Base-by-base conservation (phyloP, 148 eudicot species). In the Agrostemma githago region DNA sequence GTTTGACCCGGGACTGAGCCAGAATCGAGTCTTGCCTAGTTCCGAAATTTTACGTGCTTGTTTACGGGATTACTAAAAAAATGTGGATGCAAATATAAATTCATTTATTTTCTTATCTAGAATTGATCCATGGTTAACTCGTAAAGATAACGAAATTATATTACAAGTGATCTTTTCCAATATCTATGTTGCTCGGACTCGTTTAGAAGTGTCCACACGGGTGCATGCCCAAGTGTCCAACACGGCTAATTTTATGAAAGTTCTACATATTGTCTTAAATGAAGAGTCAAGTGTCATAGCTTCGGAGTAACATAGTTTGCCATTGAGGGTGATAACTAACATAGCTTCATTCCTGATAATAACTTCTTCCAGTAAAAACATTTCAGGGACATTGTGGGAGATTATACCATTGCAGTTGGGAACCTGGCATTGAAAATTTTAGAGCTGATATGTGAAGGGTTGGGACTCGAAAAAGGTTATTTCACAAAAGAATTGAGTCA, bases 361-460 rank as follows among this genome's bases (percentile, higher is more conserved):
- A 5, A 58, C 16, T 16, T 5, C 20, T 40, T 57, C 41, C 48
- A 10, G 5, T 14, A 61, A 4, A 51, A 68, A 68, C 5, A 20
- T 11, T 70, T 39, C 78, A 90, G 96, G 77, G 82, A 88, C 2
- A 76, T 83, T 44, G 76, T 85, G 11, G 82, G 74, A 53, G 54
- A 78, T 3, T 90, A 86, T 60, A 41, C 70, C 0, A 62, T 7
- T 4, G 81, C 80, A 77, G 77, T 83, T 34, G 66, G 75, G 15
- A 76, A 79, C 69, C 68, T 88, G 34, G 79, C 86, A 20, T 71
- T 68, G 20, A 85, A 73, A 68, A 87, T 88, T 60, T 26, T 88
- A 79, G 89, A 90, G 68, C 72, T 90, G 57, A 84, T 88, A 51
- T 51, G 78, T 17, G 82, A 88, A 80, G 96, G 90, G 66, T 68